Base-by-base conservation (phyloP, 2,329 filamentous ascomycete species). In the Ophiostoma piceae region DNA sequence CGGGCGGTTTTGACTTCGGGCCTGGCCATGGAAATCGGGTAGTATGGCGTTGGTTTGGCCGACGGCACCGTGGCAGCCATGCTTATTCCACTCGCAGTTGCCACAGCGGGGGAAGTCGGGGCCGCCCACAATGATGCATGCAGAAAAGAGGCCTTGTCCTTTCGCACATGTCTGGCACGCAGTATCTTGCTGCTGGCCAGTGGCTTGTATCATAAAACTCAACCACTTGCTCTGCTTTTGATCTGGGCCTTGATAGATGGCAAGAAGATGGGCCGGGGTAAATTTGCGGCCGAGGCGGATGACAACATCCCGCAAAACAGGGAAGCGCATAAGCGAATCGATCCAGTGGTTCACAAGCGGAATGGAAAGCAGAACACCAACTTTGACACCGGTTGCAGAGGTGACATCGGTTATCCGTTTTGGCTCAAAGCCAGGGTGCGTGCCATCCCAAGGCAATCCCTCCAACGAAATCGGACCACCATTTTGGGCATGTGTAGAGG, bases 11-110 rank as follows among this genome's bases (percentile, higher is more conserved):
- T 32, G 66, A 43, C 65, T 69, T 69, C 19, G 41, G 4, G 37
- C 29, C 47, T 69, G 37, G 68, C 26, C 26, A 35, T 39, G 35
- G n/a, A 29, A n/a, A n/a, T 41, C 14, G 22, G 51, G 26, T 16
- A 64, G 29, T 32, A 37, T 32, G 7, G 14, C 37, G 11, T 65
- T 65, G 3, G 32, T 39, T 19, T 11, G 19, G 9, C 65, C 62
- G 68, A 57, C 32, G 1, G 71, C 73, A 6, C 74, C 75, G 14
- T 75, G 72, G 67, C 77, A 78, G 3, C 74, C 74, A 35, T 77
- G 76, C 69, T 75, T 78, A 71, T 81, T 82, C 83, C 83, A 85
- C 73, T 84, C 81, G 72, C 83, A 85, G 72, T 84, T 85, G 39
- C 82, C 83, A 70, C 83, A 85, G 37, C 81, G 80, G 3, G 79